Evolutionary conservation across 2,329 filamentous ascomycete genomes (phyloP), one percentile per base, ranked within the genome.

Genomic region (Chrysoporthe austroafricana): DNA sequence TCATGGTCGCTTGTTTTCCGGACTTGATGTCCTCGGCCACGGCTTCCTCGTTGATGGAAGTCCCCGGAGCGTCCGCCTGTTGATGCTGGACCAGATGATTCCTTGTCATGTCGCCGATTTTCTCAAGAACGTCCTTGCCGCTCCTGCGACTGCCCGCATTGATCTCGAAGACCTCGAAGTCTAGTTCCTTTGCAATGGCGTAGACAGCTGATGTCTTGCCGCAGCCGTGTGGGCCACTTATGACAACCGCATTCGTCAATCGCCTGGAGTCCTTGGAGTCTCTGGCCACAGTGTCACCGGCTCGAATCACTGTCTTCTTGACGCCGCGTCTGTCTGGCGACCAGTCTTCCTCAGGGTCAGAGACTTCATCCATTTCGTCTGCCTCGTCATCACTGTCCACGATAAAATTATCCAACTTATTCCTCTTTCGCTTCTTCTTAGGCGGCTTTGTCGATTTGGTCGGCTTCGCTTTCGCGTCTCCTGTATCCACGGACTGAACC

Each of bases 131-230:
- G 74, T 99, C 96, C 76, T 91, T 96, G 43, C 94, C 95, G 74
- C 88, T 97, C 70, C 96, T 86, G 62, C 94, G 89, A 72, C 88
- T 93, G 69, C 93, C 88, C 0, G 95, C 82, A 74, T 97, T 96
- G 75, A 99, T 94, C 78, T 99, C 96, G 72, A 99, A 99, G 1
- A 99, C 87, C 74, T 97, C 94, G 74, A 96, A 98, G 1, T 88
- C 93, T 18, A 98, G 84, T 78, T 99, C 95, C 74, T 92, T 95
- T 4, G 96, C 95, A 54, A 94, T 91, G 4, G 96, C 96, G 77
- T 96, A 94, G 0, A 97, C 91, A 1, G 94, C 89, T 6, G 96
- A 94, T 14, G 94, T 97, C 80, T 99, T 99, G 2, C 96, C 96
- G 76, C 91, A 95, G 0, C 96, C 96, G 72, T 92, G 85, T 2